Percentiles rank a stretch among this genome's conserved stretches.
Evolutionary conservation across 2,329 filamentous ascomycete species (phyloP).

Genomic region (Huntiella savannae): DNA sequence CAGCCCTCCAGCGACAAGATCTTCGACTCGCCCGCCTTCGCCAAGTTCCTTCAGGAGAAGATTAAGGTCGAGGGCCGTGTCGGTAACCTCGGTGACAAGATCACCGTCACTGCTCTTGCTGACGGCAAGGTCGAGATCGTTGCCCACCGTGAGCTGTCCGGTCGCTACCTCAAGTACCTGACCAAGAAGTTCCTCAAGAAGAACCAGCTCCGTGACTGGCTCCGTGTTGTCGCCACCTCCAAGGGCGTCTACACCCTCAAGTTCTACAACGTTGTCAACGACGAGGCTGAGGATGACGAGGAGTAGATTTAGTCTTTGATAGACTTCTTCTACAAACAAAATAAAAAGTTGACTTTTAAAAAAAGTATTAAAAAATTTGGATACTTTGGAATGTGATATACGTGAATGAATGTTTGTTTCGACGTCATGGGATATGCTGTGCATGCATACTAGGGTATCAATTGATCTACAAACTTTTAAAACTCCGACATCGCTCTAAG

Average conservation of each 20-base stretch:
- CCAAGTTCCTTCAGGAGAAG: slow-evolving; percentile 99
- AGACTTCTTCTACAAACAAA: slow-evolving; percentile 9
- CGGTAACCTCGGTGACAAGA: slow-evolving; percentile 88
- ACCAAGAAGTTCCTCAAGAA: slow-evolving; percentile 99
- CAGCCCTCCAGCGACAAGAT: slow-evolving; percentile 99
- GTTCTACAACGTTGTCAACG: slow-evolving; percentile 99
- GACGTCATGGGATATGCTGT: neutral
- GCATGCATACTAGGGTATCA: neutral
- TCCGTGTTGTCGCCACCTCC: slow-evolving; percentile 93
- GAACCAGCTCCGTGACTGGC: slow-evolving; percentile 99
- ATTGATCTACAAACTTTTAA: too few species aligned
- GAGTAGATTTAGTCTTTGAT: slow-evolving; percentile 46
- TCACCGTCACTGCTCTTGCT: slow-evolving; percentile 75
- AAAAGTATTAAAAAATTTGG: neutral
- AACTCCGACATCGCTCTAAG: slow-evolving; percentile 16
- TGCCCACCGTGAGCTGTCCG: slow-evolving; percentile 93
- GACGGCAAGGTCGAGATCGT: slow-evolving; percentile 98
- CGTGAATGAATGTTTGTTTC: neutral
- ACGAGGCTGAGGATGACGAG: slow-evolving; percentile 94
- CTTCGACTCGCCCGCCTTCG: slow-evolving; percentile 96
- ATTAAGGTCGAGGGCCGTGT: slow-evolving; percentile 99
- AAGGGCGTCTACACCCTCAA: slow-evolving; percentile 98
- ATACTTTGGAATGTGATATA: too few species aligned
- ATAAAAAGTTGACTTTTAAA: slow-evolving; percentile 9
- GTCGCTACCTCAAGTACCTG: slow-evolving; percentile 99